Percentiles rank a stretch among this genome's conserved stretches.
Evolutionary conservation across 768 basidiomycete genomes (phyloP).

Genomic region (Crassisporium funariophilum): DNA sequence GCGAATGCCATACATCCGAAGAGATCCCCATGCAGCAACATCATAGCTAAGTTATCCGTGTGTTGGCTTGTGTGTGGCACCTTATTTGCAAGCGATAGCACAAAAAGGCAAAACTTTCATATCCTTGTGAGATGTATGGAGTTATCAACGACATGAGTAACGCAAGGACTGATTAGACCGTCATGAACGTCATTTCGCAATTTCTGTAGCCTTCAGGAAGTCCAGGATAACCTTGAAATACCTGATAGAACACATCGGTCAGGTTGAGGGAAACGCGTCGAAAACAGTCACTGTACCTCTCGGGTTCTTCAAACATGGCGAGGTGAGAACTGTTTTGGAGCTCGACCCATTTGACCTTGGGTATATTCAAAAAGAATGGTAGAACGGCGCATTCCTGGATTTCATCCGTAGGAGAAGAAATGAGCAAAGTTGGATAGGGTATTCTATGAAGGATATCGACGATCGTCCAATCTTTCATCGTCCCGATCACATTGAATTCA

Average conservation of each 20-base stretch:
- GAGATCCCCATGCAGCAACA: too few relatives aligned
- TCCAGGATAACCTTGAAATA: conserved; percentile 15
- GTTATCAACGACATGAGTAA: too few relatives aligned
- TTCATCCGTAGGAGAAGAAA: conserved; percentile 16
- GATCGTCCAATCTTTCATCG: conserved; percentile 24
- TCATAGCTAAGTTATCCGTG: too few relatives aligned
- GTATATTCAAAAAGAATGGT: conserved; percentile 26
- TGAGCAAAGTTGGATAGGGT: conserved; percentile 21
- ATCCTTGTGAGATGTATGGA: too few relatives aligned
- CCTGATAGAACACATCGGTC: conserved; percentile 2
- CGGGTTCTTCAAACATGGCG: conserved; percentile 24
- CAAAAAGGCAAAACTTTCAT: too few relatives aligned
- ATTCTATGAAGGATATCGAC: conserved; percentile 24
- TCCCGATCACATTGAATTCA: conserved; percentile 31
- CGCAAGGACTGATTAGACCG: too few relatives aligned
- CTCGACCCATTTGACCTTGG: conserved; percentile 37
- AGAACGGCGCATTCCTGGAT: conserved; percentile 21
- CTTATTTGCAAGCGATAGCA: too few relatives aligned
- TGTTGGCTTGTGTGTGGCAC: too few relatives aligned
- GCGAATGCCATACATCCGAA: too few relatives aligned
- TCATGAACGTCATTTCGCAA: too few relatives aligned
- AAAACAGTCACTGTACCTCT: too few relatives aligned
- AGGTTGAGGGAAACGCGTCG: too few relatives aligned
- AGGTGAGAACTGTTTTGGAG: conserved; percentile 31
- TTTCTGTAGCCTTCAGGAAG: conserved; percentile 18